Evolutionary conservation across 2,329 filamentous ascomycete species (phyloP).

Genomic region (Nemania sp.): DNA sequence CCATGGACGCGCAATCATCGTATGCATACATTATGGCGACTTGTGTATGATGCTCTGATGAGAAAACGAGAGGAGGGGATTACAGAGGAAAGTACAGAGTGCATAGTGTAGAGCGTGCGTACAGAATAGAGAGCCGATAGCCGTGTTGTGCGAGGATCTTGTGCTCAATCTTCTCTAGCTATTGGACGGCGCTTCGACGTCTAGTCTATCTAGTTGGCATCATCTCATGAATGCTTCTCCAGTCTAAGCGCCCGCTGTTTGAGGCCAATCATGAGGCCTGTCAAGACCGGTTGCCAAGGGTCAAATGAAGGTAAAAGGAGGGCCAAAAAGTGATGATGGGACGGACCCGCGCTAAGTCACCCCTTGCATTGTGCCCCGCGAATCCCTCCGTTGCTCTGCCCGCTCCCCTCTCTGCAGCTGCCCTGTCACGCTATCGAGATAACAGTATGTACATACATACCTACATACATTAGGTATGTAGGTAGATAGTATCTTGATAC

Average conservation of each 20-base stretch:
- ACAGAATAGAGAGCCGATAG: not conserved
- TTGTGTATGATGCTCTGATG: not conserved
- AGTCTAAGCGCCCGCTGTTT: conserved; percentile 46
- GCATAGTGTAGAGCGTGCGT: not conserved
- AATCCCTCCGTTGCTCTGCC: conserved; percentile 4
- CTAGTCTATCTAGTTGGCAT: conserved; percentile 37
- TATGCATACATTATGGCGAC: not conserved
- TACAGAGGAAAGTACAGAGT: not conserved
- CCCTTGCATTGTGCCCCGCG: conserved; percentile 29
- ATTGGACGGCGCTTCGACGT: not conserved
- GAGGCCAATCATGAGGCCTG: conserved; percentile 44
- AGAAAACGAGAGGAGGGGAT: not conserved
- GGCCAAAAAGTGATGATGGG: conserved; percentile 32
- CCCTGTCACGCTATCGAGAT: not conserved
- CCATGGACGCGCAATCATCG: not conserved
- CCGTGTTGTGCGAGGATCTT: not conserved
- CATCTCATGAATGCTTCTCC: conserved; percentile 24
- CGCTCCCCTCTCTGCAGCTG: not conserved
- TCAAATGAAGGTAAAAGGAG: too few species aligned
- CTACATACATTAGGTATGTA: not conserved
- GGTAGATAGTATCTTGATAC: conserved; percentile 40
- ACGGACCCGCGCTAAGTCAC: conserved; percentile 23
- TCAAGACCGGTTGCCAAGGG: conserved; percentile 42
- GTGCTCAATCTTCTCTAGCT: not conserved
- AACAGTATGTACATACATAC: not conserved